Evolutionary conservation across 148 eudicot species (phyloP), one percentile per base, ranked within the genome.

Genomic region (Rhododendron williamsianum): DNA sequence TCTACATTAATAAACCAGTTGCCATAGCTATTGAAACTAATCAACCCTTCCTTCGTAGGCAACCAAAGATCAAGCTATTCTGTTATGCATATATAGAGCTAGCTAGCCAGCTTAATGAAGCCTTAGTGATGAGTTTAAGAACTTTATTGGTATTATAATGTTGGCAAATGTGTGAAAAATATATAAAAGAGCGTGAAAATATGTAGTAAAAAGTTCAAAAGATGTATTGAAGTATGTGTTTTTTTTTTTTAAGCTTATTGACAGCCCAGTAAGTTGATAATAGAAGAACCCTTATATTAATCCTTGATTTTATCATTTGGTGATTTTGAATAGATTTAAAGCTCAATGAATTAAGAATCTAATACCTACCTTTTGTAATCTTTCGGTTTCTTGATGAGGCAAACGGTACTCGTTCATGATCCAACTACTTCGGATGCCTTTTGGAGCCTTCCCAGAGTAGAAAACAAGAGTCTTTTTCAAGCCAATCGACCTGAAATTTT

Each of bases 361-460:
- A 48, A 1, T 21, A 21, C 18, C 4, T 84, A 94, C 99, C 99
- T 96, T 96, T 79, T 95, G 97, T 45, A 92, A 91, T 23, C 96
- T 94, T 82, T 95, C 93, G 27, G 96, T 94, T 74, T 95, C 98
- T 71, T 94, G 96, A 10, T 96, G 98, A 0, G 98, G 98, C 81
- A 94, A 88, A 13, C 98, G 98, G 51, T 96, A 96, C 81, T 96
- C 98, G 46, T 94, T 96, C 98, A 96, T 96, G 84, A 96, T 96
- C 98, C 98, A 96, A 63, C 98, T 94, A 41, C 91, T 92, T 63
- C 98, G 92, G 81, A 96, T 92, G 3, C 98, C 98, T 86, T 94
- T 94, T 2, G 98, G 98, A 38, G 98, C 98, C 69, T 94, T 94
- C 4, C 98, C 98, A 9, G 93, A 91, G 89, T 96, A 96, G 86